Base-by-base conservation (phyloP, 805 yeast species). In the Candida corydali region DNA sequence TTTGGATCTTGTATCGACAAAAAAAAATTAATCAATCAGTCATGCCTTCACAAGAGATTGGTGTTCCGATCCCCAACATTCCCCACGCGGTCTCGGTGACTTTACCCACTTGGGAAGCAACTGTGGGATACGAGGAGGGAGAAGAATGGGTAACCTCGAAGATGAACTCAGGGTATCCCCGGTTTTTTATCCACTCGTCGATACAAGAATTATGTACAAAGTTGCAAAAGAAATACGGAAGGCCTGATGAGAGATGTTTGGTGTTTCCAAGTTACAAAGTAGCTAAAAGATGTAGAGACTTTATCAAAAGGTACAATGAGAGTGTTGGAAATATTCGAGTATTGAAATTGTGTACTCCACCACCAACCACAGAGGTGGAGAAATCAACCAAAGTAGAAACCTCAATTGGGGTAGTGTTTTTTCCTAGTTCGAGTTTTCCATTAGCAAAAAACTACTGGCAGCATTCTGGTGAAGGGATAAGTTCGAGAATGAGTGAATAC, bases 391-490 rank as follows among this genome's bases (percentile, higher is more conserved):
- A 78, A 40, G 65, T 78, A 18, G 89, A 81, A 48, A 76, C 88
- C 10, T 75, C 75, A 27, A 75, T 91, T 37, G 82, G 89, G 0
- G 83, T 78, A 15, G 86, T 88, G n/a, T 80, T 93, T 43, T 85
- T 83, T 51, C 86, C 86, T 2, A 57, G 66, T 2, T 64, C 68
- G 3, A 78, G 72, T 40, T 78, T 69, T 43, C 57, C 76, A 1
- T 57, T 84, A 3, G 89, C 93, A 26, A 88, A 86, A 54, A 78
- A 78, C 49, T 93, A 86, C 62, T 93, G 98, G 98, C 97, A 91
- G 57, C 96, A 89, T 52, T 69, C 95, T 0, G 99, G 99, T 18
- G 97, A 91, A 59, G 96, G 96, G n/a, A 76, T 93, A 18, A 86
- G 96, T 11, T 86, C 96, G 24, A 70, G 98, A 50, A 64, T 81